A percentile compares a stretch with the other conserved stretches of the same genome.
Evolutionary conservation across 1,284 basidiomycete species (phyloP).

Genomic region (Ustilago shanxiensis): DNA sequence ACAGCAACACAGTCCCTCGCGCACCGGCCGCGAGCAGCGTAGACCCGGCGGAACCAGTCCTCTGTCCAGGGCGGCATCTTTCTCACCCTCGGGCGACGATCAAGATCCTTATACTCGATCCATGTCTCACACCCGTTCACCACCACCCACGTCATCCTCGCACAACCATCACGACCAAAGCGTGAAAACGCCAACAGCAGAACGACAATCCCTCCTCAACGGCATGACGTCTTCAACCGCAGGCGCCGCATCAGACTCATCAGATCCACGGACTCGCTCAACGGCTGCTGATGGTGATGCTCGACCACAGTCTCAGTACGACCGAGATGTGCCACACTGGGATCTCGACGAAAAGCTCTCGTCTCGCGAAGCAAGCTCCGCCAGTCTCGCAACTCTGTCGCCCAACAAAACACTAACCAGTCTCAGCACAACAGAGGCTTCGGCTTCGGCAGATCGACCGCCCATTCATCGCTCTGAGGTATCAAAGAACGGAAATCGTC

Average conservation of each 20-base stretch:
- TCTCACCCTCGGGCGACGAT: conserved; percentile 11
- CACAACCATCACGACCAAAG: conserved; percentile 22
- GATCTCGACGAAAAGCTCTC: conserved; percentile 46
- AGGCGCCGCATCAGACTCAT: background rate
- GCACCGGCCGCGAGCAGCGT: conserved; percentile 4
- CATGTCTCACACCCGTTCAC: conserved; percentile 32
- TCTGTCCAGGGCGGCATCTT: conserved; percentile 19
- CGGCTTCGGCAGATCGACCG: conserved; percentile 4
- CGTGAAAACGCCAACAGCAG: conserved; percentile 30
- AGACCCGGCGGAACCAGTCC: conserved; percentile 31
- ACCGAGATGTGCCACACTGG: conserved; percentile 61
- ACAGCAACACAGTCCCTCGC: conserved; percentile 16
- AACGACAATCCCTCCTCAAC: conserved; percentile 25
- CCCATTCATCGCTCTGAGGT: background rate
- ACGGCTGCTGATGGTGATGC: background rate
- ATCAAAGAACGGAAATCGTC: background rate
- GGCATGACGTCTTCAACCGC: conserved; percentile 20
- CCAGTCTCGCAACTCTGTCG: conserved; percentile 43
- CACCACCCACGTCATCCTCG: conserved; percentile 12
- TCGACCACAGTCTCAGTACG: conserved; percentile 18
- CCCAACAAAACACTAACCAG: conserved; percentile 18
- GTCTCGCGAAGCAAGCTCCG: conserved; percentile 39
- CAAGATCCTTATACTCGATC: conserved; percentile 45
- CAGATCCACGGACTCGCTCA: background rate
- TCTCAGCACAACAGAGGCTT: conserved; percentile 15